Base-by-base conservation (phyloP, 2,329 filamentous ascomycete species). In the Fulvia fulva region DNA sequence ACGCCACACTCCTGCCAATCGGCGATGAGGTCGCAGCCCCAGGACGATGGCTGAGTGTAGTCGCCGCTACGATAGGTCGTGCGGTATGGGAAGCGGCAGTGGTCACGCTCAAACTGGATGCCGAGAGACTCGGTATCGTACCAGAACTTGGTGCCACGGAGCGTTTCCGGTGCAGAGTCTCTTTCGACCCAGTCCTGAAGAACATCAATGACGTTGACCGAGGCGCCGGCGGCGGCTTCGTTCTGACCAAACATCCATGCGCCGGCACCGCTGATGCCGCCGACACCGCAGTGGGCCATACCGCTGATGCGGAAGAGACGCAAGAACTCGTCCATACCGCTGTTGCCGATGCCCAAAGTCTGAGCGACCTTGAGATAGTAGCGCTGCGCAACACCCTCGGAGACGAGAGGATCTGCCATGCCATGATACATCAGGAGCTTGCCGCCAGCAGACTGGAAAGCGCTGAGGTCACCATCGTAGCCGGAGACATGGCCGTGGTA, bases 291-390 rank as follows among this genome's bases (percentile, higher is more conserved):
- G 67, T 84, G 82, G 1, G 68, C 73, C 72, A 82, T 80, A 6
- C 81, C 83, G 57, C 68, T 78, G 67, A 79, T 79, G 30, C 75
- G 75, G 72, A 84, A 84, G 68, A 75, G 78, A 50, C 81, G 76
- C 49, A 77, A 65, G 65, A 75, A 75, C 54, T 70, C 66, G 55
- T 75, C 74, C 11, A 71, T 69, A 8, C 70, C 72, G 16, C 71
- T 72, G 56, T 77, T 73, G 46, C 73, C 62, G 25, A 75, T 62
- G 32, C 66, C 72, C 61, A 78, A 76, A 30, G 68, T 64, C 25
- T 63, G n/a, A 2, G 72, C 69, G 3, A 81, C 76, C 47, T 80
- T 73, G 49, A 80, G 70, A 68, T 81, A 81, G 73, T 81, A 81
- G 12, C 76, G 68, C 11, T 75, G 73, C 12, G 74, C 77, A 63